Conservation (phyloP, 1,139 yeast species). For the Meyerozyma sp. region DNA sequence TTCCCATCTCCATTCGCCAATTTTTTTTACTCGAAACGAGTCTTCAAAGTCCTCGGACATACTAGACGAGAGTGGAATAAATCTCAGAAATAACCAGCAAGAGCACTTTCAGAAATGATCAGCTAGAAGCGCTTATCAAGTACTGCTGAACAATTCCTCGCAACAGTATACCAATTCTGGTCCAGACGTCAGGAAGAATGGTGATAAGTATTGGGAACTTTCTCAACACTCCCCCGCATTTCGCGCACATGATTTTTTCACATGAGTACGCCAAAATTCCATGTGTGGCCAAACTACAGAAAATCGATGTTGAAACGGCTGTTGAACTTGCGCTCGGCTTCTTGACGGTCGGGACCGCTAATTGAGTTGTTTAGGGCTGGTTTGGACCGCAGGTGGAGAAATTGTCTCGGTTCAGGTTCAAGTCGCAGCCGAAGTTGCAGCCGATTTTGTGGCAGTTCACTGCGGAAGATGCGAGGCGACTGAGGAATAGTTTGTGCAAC, state of each 20-base stretch:
- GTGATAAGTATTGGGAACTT: too few species aligned
- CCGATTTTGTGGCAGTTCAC: too few species aligned
- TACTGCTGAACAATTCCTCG: too few species aligned
- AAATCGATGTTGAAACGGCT: neutral
- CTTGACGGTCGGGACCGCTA: neutral
- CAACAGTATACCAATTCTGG: too few species aligned
- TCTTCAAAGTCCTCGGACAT: conserved; percentile 28
- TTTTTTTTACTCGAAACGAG: conserved; percentile 28
- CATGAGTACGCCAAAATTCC: neutral
- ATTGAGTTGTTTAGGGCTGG: neutral
- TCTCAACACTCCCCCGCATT: neutral
- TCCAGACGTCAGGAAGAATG: neutral
- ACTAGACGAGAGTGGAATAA: neutral
- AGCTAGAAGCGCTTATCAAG: too few species aligned
- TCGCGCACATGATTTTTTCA: conserved; percentile 1
- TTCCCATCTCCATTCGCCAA: conserved; percentile 23
- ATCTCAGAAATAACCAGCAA: neutral
- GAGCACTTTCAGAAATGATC: too few species aligned
- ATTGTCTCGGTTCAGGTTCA: neutral
- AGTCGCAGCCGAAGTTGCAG: neutral
- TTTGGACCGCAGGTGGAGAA: too few species aligned
- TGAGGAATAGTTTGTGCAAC: neutral
- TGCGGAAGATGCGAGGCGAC: neutral
- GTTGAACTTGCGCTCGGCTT: neutral
- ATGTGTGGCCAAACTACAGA: neutral